phyloP scores from a whole-genome alignment of 345 rosid species.

The Laguncularia racemosa region DNA sequence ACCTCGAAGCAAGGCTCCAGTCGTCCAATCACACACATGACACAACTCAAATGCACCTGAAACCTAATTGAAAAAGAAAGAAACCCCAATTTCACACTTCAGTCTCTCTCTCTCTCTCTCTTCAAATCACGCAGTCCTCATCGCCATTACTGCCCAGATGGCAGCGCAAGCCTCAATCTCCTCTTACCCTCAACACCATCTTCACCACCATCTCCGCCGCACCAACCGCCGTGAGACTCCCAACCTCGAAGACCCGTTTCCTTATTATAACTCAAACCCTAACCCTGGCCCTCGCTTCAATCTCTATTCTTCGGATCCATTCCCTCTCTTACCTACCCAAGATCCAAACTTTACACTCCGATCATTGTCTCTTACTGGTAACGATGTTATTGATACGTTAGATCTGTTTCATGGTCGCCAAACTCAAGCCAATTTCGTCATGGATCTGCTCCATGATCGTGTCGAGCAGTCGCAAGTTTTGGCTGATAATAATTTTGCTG shows the following conservation, averaged over 20 bases:
- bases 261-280: constrained; percentile 8
- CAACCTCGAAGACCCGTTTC: constrained; percentile 24
- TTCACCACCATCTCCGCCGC: constrained; percentile 10
- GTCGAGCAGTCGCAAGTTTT: constrained; percentile 72
- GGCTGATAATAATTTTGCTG: constrained; percentile 18
- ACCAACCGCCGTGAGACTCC: constrained; percentile 12
- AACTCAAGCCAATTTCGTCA: constrained; percentile 66
- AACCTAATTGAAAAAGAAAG: too few species aligned
- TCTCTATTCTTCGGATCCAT: constrained; percentile 9
- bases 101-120: neutral
- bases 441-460: constrained; percentile 90
- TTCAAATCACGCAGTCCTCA: neutral
- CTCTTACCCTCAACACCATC: constrained; percentile 19
- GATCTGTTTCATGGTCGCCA: constrained; percentile 45
- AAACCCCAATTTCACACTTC: too few species aligned
- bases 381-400: constrained; percentile 28
- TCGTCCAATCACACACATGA: too few species aligned
- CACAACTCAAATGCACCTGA: too few species aligned
- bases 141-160: constrained; percentile 10
- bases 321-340: constrained; percentile 18
- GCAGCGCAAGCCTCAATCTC: constrained; percentile 29
- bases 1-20: too few species aligned
- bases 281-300: neutral
- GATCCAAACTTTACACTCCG: constrained; percentile 16
- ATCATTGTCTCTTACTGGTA: constrained; percentile 12